These are phyloP conservation scores for Oryza officinalis DNA, from an alignment of 176 grass and related monocot genomes.

Conservation along the genomic window DNA sequence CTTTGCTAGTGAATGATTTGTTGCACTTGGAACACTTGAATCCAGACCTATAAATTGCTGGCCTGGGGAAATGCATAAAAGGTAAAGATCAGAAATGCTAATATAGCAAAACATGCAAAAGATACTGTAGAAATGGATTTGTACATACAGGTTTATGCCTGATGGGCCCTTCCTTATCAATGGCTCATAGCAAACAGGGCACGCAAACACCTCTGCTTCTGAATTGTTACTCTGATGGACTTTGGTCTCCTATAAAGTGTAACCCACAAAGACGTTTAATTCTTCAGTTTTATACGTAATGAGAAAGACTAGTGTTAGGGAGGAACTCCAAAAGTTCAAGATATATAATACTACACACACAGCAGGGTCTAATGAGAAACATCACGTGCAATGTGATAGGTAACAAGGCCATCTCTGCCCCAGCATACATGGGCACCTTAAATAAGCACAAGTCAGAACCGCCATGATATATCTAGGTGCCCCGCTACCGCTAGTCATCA, in stretches of 20 bases:
- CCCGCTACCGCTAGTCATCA: background rate
- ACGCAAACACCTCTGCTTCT: constrained; percentile 62
- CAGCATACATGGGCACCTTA: background rate
- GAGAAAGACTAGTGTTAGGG: background rate
- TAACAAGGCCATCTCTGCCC: background rate
- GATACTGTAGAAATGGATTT: background rate
- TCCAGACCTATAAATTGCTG: constrained; percentile 89
- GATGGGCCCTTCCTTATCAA: constrained; percentile 81
- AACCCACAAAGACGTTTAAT: background rate
- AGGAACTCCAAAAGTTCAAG: background rate
- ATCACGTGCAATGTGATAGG: background rate
- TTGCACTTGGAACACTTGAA: constrained; percentile 88
- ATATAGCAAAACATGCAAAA: background rate
- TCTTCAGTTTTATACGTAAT: background rate
- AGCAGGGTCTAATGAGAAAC: background rate
- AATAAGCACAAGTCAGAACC: background rate
- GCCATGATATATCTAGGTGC: background rate
- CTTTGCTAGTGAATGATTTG: constrained; percentile 85
- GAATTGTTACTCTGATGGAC: constrained; percentile 27
- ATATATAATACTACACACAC: background rate
- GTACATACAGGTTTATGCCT: constrained; percentile 80
- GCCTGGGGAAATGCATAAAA: constrained; percentile 45
- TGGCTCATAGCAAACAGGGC: constrained; percentile 85
- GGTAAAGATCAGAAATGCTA: background rate
- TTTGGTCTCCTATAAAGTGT: constrained; percentile 52